Conservation (phyloP, 768 basidiomycete genomes). For the Agaricus sinodeliciosus region DNA sequence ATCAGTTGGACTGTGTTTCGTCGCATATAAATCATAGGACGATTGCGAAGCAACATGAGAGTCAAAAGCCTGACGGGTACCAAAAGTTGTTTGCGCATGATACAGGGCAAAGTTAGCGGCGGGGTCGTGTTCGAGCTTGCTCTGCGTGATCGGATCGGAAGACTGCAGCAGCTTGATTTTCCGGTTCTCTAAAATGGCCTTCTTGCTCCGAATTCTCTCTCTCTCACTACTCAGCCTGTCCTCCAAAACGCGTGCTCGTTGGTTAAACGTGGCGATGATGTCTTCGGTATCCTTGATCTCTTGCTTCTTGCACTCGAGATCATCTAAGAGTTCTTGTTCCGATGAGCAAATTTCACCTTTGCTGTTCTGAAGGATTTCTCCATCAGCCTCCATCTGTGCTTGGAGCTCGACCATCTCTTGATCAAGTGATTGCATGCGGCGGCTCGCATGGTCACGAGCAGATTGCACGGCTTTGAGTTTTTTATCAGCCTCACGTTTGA, state of each 20-base stretch:
- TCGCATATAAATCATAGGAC: background rate
- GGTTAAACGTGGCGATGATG: conserved; percentile 51
- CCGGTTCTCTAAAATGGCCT: background rate
- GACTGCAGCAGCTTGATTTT: background rate
- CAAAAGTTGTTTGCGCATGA: background rate
- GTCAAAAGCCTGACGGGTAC: background rate
- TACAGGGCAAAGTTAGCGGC: background rate
- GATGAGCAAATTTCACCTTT: conserved; percentile 38
- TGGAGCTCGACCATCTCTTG: conserved; percentile 53
- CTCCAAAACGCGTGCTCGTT: conserved; percentile 69
- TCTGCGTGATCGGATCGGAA: background rate
- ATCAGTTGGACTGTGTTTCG: conserved; percentile 14
- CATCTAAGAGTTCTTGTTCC: conserved; percentile 45
- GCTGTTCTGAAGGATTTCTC: conserved; percentile 40
- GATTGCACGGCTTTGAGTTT: conserved; percentile 65
- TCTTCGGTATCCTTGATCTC: conserved; percentile 67
- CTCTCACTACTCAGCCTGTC: conserved; percentile 59
- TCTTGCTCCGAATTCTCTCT: conserved; percentile 41
- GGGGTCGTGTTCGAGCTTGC: background rate
- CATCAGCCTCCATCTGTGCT: conserved; percentile 49
- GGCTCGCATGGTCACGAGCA: conserved; percentile 54
- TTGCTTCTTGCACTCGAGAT: conserved; percentile 49
- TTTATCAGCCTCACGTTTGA: conserved; percentile 84
- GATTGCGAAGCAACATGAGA: background rate
- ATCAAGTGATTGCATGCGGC: conserved; percentile 52